Conservation (phyloP, 2,329 filamentous ascomycete genomes). For the Colletotrichum sp. region DNA sequence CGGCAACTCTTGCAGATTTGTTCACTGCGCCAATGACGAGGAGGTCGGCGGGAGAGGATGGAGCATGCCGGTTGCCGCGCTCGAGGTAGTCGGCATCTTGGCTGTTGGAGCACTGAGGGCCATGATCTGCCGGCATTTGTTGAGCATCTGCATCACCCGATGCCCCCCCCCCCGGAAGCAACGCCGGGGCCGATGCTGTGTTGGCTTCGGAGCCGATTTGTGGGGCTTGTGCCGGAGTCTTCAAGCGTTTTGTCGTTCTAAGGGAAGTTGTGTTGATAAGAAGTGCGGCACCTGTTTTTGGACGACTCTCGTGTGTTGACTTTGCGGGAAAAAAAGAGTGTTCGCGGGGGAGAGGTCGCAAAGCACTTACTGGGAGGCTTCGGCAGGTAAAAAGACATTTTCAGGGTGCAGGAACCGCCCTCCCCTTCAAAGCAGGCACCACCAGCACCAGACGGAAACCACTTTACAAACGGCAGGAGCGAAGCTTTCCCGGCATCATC, state of each 20-base stretch:
- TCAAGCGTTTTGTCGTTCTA: too few relatives aligned
- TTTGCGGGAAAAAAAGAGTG: neutral
- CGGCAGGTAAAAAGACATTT: too few relatives aligned
- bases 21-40: fast-evolving
- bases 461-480: too few relatives aligned
- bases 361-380: neutral
- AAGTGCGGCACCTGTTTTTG: neutral
- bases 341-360: neutral
- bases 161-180: too few relatives aligned
- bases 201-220: neutral
- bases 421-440: neutral
- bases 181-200: neutral
- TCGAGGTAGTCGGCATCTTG: neutral
- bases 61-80: neutral
- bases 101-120: neutral
- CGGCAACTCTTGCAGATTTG: neutral
- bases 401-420: too few relatives aligned
- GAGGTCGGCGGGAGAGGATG: neutral
- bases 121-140: neutral
- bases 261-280: neutral
- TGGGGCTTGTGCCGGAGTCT: too few relatives aligned
- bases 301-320: neutral
- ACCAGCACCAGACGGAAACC: neutral
- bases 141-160: neutral
- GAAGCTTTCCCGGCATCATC: neutral